A percentile compares a stretch with the other conserved stretches of the same genome.
Evolutionary conservation across 805 yeast species (phyloP).

Genomic region (Nakazawaea ambrosiae): DNA sequence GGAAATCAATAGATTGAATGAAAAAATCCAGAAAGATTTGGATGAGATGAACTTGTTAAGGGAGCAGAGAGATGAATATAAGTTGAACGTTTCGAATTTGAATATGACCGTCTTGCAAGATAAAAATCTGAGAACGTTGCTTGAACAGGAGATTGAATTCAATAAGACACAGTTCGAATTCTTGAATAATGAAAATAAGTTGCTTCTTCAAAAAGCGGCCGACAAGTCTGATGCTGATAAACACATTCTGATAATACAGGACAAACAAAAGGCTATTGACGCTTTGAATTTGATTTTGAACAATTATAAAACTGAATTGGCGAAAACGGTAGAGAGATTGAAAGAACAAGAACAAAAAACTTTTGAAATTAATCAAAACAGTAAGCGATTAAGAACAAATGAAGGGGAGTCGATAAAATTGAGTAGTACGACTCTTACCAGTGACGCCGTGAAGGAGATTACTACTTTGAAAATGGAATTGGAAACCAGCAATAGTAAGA

Average conservation of each 20-base stretch:
- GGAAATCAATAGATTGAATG: not conserved
- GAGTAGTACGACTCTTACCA: too few relatives aligned
- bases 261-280: not conserved
- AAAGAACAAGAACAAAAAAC: too few relatives aligned
- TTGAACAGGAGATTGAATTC: constrained; percentile 5
- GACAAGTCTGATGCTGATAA: too few relatives aligned
- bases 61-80: constrained; percentile 20
- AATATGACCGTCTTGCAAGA: not conserved
- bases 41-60: constrained; percentile 4
- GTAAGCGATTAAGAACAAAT: too few relatives aligned
- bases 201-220: not conserved
- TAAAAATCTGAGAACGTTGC: not conserved
- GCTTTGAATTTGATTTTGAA: not conserved
- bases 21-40: not conserved
- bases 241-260: not conserved
- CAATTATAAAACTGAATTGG: not conserved
- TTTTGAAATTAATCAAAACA: too few relatives aligned
- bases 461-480: not conserved
- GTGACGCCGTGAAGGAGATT: not conserved
- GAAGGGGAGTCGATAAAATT: too few relatives aligned
- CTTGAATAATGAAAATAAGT: not conserved
- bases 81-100: constrained; percentile 12
- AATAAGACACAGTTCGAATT: constrained; percentile 5
- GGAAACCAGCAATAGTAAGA: not conserved
- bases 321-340: too few relatives aligned